Evolutionary conservation across 805 yeast species (phyloP), one percentile per base, ranked within the genome.

Genomic region (Cyberlindnera euphorbiiphila): DNA sequence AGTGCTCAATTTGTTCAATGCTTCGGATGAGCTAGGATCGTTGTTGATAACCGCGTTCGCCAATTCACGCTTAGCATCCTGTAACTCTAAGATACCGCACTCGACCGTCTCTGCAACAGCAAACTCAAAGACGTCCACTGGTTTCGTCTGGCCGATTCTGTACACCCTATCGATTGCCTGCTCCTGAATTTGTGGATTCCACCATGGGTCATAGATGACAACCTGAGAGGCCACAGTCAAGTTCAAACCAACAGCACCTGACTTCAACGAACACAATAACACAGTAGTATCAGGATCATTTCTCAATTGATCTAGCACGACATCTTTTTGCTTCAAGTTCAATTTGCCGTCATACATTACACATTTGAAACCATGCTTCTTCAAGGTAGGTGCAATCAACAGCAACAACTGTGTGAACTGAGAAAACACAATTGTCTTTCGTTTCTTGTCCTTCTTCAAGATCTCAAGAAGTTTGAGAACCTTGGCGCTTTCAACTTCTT

Each of bases 131-230:
- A 89, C 86, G 42, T 73, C 76, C 9, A 89, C 97, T 18, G 72
- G 71, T 15, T 68, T 72, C 5, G 68, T 66, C 56, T 89, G 97
- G 0, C 97, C 97, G 54, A 89, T 84, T 46, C 97, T 71, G 56
- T 89, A 95, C n/a, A 89, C 74, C 50, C 97, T 62, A 61, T 87
- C 95, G 37, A 87, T 81, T 0, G 96, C 96, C 56, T 87, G 96
- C 32, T 84, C 85, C 53, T 87, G 95, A 39, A 81, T 76, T 29
- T 94, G 87, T 26, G 85, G 93, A 28, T 89, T 84, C 97, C 97
- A 88, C 91, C 95, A 88, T 0, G 96, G 96, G 51, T 89, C 96
- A 85, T 85, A 81, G 68, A 88, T 68, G 46, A 78, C 85, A 2
- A 91, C 96, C 27, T 78, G 72, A 0, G 85, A 81, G 0, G 96